Evolutionary conservation across 371 early-diverging fungal genomes (phyloP).

Genomic region (Zopfochytrium polystomum): DNA sequence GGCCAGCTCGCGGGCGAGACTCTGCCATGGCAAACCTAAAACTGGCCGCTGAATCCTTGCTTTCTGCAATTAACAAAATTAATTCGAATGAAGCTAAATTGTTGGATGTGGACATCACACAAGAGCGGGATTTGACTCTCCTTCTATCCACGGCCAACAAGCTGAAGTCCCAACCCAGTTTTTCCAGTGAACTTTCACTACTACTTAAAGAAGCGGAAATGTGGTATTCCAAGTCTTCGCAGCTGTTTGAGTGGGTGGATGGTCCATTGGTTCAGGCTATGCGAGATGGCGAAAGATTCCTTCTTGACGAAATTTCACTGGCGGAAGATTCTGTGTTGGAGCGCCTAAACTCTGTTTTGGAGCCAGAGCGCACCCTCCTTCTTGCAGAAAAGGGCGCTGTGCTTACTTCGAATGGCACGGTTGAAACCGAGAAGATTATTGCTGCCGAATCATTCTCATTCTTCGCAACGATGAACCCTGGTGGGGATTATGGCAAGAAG

Average conservation of each 20-base stretch:
- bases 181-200: neutral
- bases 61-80: constrained; percentile 1
- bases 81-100: neutral
- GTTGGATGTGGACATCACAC: constrained; percentile 1
- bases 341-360: constrained; percentile 96
- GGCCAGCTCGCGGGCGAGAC: constrained; percentile 80
- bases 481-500: constrained; percentile 99
- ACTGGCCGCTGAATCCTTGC: neutral
- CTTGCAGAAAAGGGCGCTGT: constrained; percentile 85
- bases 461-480: constrained; percentile 99
- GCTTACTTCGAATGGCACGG: constrained; percentile 14
- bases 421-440: constrained; percentile 67
- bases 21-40: constrained; percentile 47
- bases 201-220: neutral
- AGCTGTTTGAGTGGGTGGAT: constrained; percentile 90
- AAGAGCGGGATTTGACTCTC: constrained; percentile 1
- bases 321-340: constrained; percentile 99
- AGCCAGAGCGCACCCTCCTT: constrained; percentile 84
- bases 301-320: constrained; percentile 99
- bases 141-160: constrained; percentile 21
- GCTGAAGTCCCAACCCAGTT: constrained; percentile 33
- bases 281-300: constrained; percentile 89
- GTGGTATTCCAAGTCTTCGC: neutral
- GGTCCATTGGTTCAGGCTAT: constrained; percentile 95
- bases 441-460: constrained; percentile 83